phyloP scores from a whole-genome alignment of 140 eudicot genomes.

The Erigeron philadelphicus region DNA sequence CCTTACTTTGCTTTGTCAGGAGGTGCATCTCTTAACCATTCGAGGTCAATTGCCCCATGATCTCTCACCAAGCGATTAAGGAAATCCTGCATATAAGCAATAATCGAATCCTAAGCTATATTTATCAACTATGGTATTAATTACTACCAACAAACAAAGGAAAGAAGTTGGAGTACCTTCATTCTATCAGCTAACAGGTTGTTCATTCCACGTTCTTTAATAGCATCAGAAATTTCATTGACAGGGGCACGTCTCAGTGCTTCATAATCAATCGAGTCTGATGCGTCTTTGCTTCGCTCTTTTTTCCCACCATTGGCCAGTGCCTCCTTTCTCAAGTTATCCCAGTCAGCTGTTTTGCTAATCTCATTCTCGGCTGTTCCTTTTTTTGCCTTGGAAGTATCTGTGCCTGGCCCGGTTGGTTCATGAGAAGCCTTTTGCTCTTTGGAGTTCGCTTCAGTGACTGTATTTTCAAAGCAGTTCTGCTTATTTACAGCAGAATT shows the following conservation, averaged over 20 bases:
- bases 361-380: conserved; percentile 37
- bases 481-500: conserved; percentile 11
- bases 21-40: conserved; percentile 28
- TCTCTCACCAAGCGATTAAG: conserved; percentile 68
- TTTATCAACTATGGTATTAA: background rate
- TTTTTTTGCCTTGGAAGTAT: background rate
- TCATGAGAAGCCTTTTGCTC: conserved; percentile 10
- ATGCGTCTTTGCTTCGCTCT: conserved; percentile 41
- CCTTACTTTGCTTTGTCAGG: conserved; percentile 28
- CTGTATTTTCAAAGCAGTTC: conserved; percentile 7
- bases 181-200: conserved; percentile 68
- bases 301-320: conserved; percentile 37
- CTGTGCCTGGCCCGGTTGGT: conserved; percentile 4
- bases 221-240: conserved; percentile 57
- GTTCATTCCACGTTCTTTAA: conserved; percentile 87
- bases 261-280: conserved; percentile 84
- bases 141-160: background rate
- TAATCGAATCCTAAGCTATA: background rate
- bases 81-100: conserved; percentile 47
- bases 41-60: conserved; percentile 29
- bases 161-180: conserved; percentile 4
- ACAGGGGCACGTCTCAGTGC: conserved; percentile 65
- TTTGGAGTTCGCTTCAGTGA: conserved; percentile 8
- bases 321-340: conserved; percentile 52
- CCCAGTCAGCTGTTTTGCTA: conserved; percentile 53